A percentile compares a stretch with the other conserved stretches of the same genome.
Evolutionary conservation across 140 eudicot genomes (phyloP).

Genomic region (Anethum foeniculum): DNA sequence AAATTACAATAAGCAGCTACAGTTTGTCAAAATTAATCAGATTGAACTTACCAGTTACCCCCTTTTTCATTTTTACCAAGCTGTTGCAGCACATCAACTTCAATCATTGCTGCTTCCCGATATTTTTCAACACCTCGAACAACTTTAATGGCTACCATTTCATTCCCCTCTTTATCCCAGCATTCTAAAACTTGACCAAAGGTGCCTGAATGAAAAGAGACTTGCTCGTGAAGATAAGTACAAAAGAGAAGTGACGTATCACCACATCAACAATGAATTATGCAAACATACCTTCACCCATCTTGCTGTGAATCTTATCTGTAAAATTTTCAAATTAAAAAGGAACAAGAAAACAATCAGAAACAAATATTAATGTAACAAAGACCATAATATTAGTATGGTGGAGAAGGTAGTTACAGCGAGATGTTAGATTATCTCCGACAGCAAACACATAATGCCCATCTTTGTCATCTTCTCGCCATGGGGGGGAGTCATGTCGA

Average conservation of each 20-base stretch:
- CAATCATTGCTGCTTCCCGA: slow-evolving; percentile 96
- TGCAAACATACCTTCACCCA: slow-evolving; percentile 65
- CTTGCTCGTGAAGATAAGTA: not conserved
- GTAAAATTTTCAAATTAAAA: slow-evolving; percentile 6
- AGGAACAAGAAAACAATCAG: not conserved
- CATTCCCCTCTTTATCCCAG: slow-evolving; percentile 79
- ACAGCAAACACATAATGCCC: slow-evolving; percentile 82
- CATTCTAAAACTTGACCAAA: slow-evolving; percentile 93
- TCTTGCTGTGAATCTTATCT: slow-evolving; percentile 87
- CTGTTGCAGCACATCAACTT: slow-evolving; percentile 77
- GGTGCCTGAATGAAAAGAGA: slow-evolving; percentile 41
- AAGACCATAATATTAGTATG: slow-evolving; percentile 7
- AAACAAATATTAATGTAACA: not conserved
- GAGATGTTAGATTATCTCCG: slow-evolving; percentile 90
- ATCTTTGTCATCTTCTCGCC: slow-evolving; percentile 92
- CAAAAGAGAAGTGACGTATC: not conserved
- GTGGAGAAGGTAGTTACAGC: slow-evolving; percentile 74
- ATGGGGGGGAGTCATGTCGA: slow-evolving; percentile 79
- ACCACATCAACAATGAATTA: not conserved
- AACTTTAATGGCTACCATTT: slow-evolving; percentile 86
- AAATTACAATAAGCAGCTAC: not conserved
- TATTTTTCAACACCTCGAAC: slow-evolving; percentile 81
- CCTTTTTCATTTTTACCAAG: slow-evolving; percentile 84
- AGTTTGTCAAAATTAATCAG: not conserved
- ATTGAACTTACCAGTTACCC: slow-evolving; percentile 73